Evolutionary conservation across 495 filamentous ascomycete genomes (phyloP).

Genomic region (Hapsidospora chrysogenum): DNA sequence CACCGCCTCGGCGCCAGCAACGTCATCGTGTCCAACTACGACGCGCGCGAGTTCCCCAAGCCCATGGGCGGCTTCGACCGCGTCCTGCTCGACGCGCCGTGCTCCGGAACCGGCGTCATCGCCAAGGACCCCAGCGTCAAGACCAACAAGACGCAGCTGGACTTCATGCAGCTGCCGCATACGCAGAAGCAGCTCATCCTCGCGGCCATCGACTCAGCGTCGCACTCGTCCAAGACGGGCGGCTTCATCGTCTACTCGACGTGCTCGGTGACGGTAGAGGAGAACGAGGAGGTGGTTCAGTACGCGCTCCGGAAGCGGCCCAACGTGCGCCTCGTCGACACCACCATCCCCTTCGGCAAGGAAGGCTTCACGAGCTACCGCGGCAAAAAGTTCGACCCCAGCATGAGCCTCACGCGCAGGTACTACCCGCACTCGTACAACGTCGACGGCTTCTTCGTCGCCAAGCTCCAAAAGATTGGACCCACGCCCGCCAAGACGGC

Average conservation of each 20-base stretch:
- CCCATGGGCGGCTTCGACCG: conserved; percentile 87
- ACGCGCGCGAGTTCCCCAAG: conserved; percentile 80
- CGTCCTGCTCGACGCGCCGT: conserved; percentile 25
- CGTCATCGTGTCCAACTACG: conserved; percentile 85
- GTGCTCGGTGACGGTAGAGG: conserved; percentile 80
- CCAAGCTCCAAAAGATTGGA: conserved; percentile 87
- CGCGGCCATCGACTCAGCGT: conserved; percentile 84
- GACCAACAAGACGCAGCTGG: conserved; percentile 89
- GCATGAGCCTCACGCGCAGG: conserved; percentile 68
- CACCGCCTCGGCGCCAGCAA: conserved; percentile 90
- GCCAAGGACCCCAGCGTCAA: conserved; percentile 90
- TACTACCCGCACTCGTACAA: conserved; percentile 95
- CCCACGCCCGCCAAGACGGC: conserved; percentile 46
- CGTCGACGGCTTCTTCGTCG: conserved; percentile 96
- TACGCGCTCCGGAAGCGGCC: conserved; percentile 82
- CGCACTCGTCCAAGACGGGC: conserved; percentile 70
- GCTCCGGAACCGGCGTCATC: conserved; percentile 54
- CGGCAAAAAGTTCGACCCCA: conserved; percentile 76
- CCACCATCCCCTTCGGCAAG: conserved; percentile 79
- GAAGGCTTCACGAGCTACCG: conserved; percentile 78
- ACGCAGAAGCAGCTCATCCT: conserved; percentile 87
- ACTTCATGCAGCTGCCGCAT: conserved; percentile 84
- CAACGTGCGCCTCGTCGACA: conserved; percentile 86
- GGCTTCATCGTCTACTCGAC: conserved; percentile 93
- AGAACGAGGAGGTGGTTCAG: conserved; percentile 86